Conservation (phyloP, 352 stramenopile genomes). For the Phytopythium oedochilum region DNA sequence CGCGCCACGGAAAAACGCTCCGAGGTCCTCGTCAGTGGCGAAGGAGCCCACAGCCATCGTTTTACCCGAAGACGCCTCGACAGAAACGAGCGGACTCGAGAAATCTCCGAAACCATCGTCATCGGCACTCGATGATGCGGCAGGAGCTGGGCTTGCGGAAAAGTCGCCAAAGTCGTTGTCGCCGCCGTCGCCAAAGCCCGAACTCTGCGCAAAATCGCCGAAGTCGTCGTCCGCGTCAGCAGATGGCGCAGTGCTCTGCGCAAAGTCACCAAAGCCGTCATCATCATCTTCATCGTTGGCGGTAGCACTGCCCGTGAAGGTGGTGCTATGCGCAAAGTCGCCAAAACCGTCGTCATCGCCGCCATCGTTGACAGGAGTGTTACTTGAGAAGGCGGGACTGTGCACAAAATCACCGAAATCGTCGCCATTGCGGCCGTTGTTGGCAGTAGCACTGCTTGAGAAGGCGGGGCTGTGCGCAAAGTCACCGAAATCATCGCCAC, state of each 20-base stretch:
- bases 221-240: conserved; percentile 19
- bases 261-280: conserved; percentile 43
- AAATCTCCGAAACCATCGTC: conserved; percentile 30
- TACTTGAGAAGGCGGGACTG: no score
- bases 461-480: no score
- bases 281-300: conserved; percentile 8
- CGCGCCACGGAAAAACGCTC: not conserved
- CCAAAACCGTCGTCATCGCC: conserved; percentile 6
- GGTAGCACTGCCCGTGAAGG: conserved; percentile 4
- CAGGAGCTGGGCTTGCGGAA: conserved; percentile 11
- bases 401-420: not conserved
- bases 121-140: not conserved
- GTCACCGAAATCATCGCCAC: no score
- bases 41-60: not conserved
- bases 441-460: no score
- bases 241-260: conserved; percentile 1
- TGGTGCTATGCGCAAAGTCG: conserved; percentile 9
- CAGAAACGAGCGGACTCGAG: not conserved
- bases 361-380: not conserved
- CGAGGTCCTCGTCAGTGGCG: not conserved
- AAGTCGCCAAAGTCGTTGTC: conserved; percentile 42
- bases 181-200: conserved; percentile 5
- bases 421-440: no score
- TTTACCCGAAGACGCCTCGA: not conserved
- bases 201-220: conserved; percentile 32